Base-by-base conservation (phyloP, 2,329 filamentous ascomycete species). In the Pseudogymnoascus sp. region DNA sequence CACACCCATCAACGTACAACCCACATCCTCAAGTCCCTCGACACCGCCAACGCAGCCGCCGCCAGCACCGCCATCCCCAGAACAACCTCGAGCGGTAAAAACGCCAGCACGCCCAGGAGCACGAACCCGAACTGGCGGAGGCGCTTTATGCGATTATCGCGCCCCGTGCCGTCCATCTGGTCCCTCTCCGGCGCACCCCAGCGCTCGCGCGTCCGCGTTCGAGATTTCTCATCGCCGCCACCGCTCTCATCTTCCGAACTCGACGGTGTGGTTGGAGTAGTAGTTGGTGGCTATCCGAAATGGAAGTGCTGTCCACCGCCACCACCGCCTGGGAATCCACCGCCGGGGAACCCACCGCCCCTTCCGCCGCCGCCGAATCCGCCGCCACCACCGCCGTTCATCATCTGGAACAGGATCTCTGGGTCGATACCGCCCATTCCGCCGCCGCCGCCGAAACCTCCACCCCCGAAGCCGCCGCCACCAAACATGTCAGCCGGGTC, bases 401-500 rank as follows among this genome's bases (percentile, higher is more conserved):
- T 91, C 88, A 92, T 91, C 77, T 88, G 90, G 78, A 91, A 91
- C 25, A 93, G 78, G 68, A 92, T 87, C 75, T 90, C 89, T 18
- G 88, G 72, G n/a, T 56, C 50, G 50, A 56, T 56, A 1, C 50
- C 50, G 4, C 90, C 87, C 73, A 93, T 91, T 71, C 82, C 83
- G n/a, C 71, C 77, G 14, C 84, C 82, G 50, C 78, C 79, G 78
- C 86, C 87, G 46, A 85, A 84, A 62, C 76, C 76, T 4, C 81
- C 81, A 23, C 80, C 79, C 73, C 79, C 78, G 59, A 81, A 82
- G 36, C 80, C 81, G 63, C 83, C 83, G 59, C 86, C 85, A 62
- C 86, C 82, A 70, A 93, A 95, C 85, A 93, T 93, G 72, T 97
- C 93, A 61, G 86, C 83, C 3, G 91, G 90, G 73, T 97, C 93